These are phyloP conservation scores for Teunomyces funiuensis DNA, from an alignment of 805 yeast species.

Conservation along the genomic window DNA sequence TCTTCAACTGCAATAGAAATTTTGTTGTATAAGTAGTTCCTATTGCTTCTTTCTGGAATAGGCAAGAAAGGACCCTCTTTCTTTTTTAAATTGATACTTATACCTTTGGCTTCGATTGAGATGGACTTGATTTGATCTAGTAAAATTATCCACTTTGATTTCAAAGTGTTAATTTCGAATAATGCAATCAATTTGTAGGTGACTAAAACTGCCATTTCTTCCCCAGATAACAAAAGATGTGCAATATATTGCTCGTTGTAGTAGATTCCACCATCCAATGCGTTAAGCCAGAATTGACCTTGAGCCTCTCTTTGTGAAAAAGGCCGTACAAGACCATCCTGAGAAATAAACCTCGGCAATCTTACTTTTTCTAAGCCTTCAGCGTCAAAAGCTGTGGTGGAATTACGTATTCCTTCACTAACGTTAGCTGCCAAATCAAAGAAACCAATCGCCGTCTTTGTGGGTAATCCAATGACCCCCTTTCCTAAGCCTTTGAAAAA, in stretches of 20 bases:
- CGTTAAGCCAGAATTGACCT: slow-evolving; percentile 90
- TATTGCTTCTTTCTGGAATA: slow-evolving; percentile 62
- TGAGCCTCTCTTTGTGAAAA: slow-evolving; percentile 82
- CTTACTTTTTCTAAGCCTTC: slow-evolving; percentile 78
- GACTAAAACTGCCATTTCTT: slow-evolving; percentile 72
- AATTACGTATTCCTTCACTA: slow-evolving; percentile 89
- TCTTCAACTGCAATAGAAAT: slow-evolving; percentile 81
- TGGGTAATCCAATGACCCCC: slow-evolving; percentile 93
- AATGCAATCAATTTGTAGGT: slow-evolving; percentile 70
- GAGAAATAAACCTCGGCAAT: slow-evolving; percentile 73
- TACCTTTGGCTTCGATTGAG: slow-evolving; percentile 76
- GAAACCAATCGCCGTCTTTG: slow-evolving; percentile 93
- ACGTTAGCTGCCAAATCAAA: slow-evolving; percentile 90
- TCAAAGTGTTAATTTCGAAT: slow-evolving; percentile 59
- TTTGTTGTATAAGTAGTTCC: slow-evolving; percentile 64
- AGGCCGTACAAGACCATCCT: slow-evolving; percentile 71
- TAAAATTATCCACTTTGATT: slow-evolving; percentile 67
- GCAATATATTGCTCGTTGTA: slow-evolving; percentile 77
- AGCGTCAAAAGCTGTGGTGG: slow-evolving; percentile 85
- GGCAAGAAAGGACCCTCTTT: slow-evolving; percentile 68
- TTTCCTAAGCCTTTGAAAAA: slow-evolving; percentile 92
- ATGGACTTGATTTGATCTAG: slow-evolving; percentile 69
- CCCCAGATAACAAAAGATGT: slow-evolving; percentile 80
- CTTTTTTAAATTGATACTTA: slow-evolving; percentile 60
- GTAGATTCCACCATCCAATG: slow-evolving; percentile 76